Base-by-base conservation (phyloP, 1,284 basidiomycete species). In the Pseudomicrostroma phylloplanum region DNA sequence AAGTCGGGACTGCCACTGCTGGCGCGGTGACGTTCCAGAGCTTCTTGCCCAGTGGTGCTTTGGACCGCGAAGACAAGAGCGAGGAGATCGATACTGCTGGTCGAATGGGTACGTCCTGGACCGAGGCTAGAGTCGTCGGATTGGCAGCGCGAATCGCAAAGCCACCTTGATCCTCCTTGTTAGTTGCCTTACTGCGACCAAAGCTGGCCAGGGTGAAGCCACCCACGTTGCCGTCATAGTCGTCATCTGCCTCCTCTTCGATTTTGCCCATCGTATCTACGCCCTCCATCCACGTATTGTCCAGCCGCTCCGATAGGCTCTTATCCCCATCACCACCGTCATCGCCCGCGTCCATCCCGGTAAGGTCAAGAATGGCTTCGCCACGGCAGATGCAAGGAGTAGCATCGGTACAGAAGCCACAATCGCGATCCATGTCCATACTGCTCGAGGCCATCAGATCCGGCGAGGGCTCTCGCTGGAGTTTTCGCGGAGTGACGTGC, bases 291-390 rank as follows among this genome's bases (percentile, higher is more conserved):
- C 51, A 54, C 12, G 17, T 21, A 17, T 21, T 48, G 43, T 48
- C 43, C 4, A 48, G 17, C n/a, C 13, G 4, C 17, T 19, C 51
- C 11, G 25, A 23, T 17, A 39, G 36, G 15, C 26, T 39, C 26
- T 30, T 53, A 21, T 30, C 21, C 3, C 56, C 25, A 30, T 58
- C 59, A 36, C 9, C 30, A 36, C 9, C 30, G 30, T 9, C 9
- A 9, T 9, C 9, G 30, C 30, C 9, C 43, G 56, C 62, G 43
- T 41, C 25, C 36, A 36, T 23, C 40, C 46, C 51, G 9, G 43
- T 64, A 19, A 64, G 55, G 55, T 64, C 63, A 8, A 64, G 57
- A 13, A 62, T 53, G 13, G 61, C 61, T 40, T 64, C 63, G n/a
- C 61, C 63, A 2, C 40, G 46, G 43, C 63, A 64, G 25, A 63